Percentiles rank a stretch among this genome's conserved stretches.
Evolutionary conservation across 2,329 filamentous ascomycete species (phyloP).

Genomic region (Cladosporium halotolerans): DNA sequence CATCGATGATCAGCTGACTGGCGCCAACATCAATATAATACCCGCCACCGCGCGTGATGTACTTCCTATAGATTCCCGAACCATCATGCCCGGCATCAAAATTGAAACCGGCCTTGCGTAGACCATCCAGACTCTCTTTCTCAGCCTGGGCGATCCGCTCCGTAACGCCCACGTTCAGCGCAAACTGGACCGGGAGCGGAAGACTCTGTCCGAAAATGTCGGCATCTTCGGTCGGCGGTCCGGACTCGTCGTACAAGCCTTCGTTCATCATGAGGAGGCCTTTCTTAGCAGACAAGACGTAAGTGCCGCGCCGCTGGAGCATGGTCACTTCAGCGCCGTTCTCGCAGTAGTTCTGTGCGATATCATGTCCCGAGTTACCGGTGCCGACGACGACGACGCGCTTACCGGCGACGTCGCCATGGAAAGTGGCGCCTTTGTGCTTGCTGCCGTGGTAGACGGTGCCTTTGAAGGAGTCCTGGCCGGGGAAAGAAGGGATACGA

Average conservation of each 20-base stretch:
- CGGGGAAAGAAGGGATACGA: constrained; percentile 36
- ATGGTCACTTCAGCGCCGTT: constrained; percentile 40
- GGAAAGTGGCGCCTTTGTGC: constrained; percentile 26
- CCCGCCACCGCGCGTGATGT: constrained; percentile 40
- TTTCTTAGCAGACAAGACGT: constrained; percentile 30
- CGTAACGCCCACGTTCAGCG: constrained; percentile 30
- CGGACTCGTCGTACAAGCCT: constrained; percentile 18
- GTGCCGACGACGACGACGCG: constrained; percentile 42
- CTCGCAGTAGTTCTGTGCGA: constrained; percentile 43
- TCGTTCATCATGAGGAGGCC: constrained; percentile 14
- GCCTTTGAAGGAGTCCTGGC: constrained; percentile 46
- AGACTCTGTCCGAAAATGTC: constrained; percentile 17
- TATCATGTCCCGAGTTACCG: constrained; percentile 46
- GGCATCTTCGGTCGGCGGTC: constrained; percentile 18
- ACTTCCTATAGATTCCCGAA: constrained; percentile 27
- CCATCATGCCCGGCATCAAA: constrained; percentile 33
- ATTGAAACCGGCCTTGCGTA: constrained; percentile 39
- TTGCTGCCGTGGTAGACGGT: constrained; percentile 31
- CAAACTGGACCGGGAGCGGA: constrained; percentile 26
- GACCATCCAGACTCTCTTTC: constrained; percentile 28
- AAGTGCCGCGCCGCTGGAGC: constrained; percentile 40
- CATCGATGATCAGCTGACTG: constrained; percentile 36
- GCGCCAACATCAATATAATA: constrained; percentile 46
- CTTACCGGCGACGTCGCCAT: constrained; percentile 33
- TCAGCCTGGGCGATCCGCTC: constrained; percentile 16